Conservation (phyloP, 305 asterid genomes). For the Fraxinus paxiana region DNA sequence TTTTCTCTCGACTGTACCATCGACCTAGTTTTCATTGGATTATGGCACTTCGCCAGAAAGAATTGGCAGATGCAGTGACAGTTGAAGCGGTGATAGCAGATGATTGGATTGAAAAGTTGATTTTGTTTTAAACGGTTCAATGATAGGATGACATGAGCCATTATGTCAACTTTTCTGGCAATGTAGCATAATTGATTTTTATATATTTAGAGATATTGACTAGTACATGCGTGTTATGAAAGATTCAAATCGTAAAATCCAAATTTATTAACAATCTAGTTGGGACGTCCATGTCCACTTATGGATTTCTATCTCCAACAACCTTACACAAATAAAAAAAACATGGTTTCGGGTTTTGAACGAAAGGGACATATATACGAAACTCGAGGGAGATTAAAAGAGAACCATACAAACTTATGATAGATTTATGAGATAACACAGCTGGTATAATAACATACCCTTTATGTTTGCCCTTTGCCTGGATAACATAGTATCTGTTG, state of each 20-base stretch:
- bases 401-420: neutral
- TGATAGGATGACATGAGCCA: too few relatives aligned
- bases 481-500: conserved; percentile 59
- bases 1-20: neutral
- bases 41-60: neutral
- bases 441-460: conserved; percentile 38
- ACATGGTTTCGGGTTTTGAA: neutral
- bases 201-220: neutral
- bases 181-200: neutral
- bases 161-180: too few relatives aligned
- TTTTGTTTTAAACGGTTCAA: too few relatives aligned
- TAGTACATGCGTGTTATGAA: neutral
- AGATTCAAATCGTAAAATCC: neutral
- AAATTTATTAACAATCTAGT: neutral
- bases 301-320: neutral
- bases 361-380: neutral
- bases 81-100: neutral
- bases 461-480: conserved; percentile 64
- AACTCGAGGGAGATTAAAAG: neutral
- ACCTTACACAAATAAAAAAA: neutral
- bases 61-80: neutral
- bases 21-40: neutral
- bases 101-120: neutral
- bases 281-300: neutral
- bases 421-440: neutral